Percentiles rank a stretch among this genome's conserved stretches.
Conservation (phyloP, 768 basidiomycete species). For the Coprinellus aureogranulatus region DNA sequence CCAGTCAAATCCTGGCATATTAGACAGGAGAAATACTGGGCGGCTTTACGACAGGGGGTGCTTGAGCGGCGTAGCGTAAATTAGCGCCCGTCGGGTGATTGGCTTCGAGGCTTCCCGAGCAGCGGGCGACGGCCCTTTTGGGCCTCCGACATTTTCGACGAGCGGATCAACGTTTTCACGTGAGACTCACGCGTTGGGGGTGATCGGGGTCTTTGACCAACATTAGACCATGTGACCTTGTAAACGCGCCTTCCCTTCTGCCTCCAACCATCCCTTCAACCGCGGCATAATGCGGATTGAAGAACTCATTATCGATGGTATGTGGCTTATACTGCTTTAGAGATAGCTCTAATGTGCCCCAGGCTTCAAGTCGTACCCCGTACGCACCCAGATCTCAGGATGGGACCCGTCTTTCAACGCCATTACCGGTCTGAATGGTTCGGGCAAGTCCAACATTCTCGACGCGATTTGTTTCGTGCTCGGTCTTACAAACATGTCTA, state of each 20-base stretch:
- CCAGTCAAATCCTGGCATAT: too few species aligned
- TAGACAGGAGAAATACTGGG: too few species aligned
- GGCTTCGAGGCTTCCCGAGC: neutral
- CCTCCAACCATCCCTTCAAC: neutral
- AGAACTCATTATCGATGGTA: constrained; percentile 91
- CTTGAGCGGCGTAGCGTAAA: too few species aligned
- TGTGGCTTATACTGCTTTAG: constrained; percentile 2
- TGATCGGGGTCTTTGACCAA: neutral
- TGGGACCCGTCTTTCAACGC: constrained; percentile 99
- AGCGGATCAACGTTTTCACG: neutral
- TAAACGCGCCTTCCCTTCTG: constrained; percentile 6
- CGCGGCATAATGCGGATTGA: constrained; percentile 76
- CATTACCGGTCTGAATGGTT: constrained; percentile 93
- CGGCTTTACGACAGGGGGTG: too few species aligned
- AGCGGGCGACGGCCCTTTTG: neutral
- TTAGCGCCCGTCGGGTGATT: neutral
- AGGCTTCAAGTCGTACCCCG: constrained; percentile 99
- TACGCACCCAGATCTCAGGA: constrained; percentile 90
- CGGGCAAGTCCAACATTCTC: constrained; percentile 98
- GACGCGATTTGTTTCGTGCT: constrained; percentile 99
- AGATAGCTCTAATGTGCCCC: neutral
- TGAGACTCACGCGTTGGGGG: neutral
- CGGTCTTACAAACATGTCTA: constrained; percentile 96
- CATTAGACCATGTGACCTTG: neutral
- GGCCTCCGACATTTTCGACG: neutral